These are phyloP conservation scores for Fusarium keratoplasticum DNA, from an alignment of 2,329 filamentous ascomycete genomes.

Conservation along the genomic window DNA sequence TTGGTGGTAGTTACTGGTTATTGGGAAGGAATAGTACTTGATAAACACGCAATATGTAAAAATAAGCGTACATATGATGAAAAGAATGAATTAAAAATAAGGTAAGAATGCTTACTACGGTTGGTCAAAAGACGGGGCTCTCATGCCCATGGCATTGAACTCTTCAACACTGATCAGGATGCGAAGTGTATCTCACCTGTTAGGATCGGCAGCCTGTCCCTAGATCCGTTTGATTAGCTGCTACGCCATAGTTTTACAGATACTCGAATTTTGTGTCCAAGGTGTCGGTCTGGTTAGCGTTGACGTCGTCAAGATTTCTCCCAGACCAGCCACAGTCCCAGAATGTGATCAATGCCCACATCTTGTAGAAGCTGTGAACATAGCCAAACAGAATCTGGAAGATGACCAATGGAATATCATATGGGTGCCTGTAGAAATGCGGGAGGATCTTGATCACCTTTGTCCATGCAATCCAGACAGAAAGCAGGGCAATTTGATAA, in stretches of 20 bases:
- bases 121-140: background rate
- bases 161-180: background rate
- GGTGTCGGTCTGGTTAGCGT: background rate
- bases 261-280: constrained; percentile 21
- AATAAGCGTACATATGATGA: background rate
- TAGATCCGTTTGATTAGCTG: background rate
- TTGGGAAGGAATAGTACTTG: background rate
- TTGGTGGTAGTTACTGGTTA: background rate
- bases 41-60: background rate
- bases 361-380: constrained; percentile 67
- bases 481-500: constrained; percentile 25
- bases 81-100: background rate
- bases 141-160: background rate
- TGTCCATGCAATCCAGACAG: constrained; percentile 62
- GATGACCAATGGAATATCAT: constrained; percentile 63
- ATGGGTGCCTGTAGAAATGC: constrained; percentile 63
- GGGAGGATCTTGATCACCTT: constrained; percentile 69
- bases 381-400: constrained; percentile 67
- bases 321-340: constrained; percentile 56
- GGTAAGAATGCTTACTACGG: background rate
- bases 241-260: background rate
- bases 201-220: background rate
- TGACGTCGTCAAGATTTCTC: constrained; percentile 42
- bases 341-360: constrained; percentile 66
- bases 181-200: background rate